Evolutionary conservation across 2,329 filamentous ascomycete genomes (phyloP).

Genomic region (Eutypella sp.): DNA sequence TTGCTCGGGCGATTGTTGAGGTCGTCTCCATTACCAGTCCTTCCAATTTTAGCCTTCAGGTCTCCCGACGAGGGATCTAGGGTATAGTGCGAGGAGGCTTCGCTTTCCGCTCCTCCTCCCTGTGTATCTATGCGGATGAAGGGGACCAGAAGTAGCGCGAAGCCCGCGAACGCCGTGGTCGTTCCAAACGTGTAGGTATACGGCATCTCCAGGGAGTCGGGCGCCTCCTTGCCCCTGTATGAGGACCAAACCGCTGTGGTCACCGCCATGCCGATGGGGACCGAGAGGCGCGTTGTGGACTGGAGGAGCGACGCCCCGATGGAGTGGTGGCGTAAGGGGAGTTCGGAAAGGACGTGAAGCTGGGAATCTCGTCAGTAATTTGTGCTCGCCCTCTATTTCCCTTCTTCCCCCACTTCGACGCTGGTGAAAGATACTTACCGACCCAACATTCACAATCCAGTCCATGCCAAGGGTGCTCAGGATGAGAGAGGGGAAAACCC

Average conservation of each 20-base stretch:
- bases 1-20: constrained; percentile 22
- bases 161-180: constrained; percentile 22
- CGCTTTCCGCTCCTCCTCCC: no score
- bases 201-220: constrained; percentile 16
- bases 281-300: constrained; percentile 24
- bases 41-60: no score
- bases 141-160: constrained; percentile 25
- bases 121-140: constrained; percentile 27
- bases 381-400: no score
- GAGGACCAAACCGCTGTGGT: constrained; percentile 31
- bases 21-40: constrained; percentile 11
- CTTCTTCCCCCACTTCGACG: background rate
- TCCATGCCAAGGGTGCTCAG: constrained; percentile 29
- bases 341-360: constrained; percentile 25
- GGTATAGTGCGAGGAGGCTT: no score
- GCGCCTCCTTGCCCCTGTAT: constrained; percentile 16
- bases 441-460: constrained; percentile 31
- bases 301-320: constrained; percentile 27
- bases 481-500: constrained; percentile 27
- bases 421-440: no score
- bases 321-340: constrained; percentile 26
- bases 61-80: no score
- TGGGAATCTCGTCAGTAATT: constrained; percentile 13
- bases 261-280: constrained; percentile 26
- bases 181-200: constrained; percentile 27